Percentiles rank a stretch among this genome's conserved stretches.
phyloP scores from a whole-genome alignment of 345 rosid species.

The Eucalyptus victrix region DNA sequence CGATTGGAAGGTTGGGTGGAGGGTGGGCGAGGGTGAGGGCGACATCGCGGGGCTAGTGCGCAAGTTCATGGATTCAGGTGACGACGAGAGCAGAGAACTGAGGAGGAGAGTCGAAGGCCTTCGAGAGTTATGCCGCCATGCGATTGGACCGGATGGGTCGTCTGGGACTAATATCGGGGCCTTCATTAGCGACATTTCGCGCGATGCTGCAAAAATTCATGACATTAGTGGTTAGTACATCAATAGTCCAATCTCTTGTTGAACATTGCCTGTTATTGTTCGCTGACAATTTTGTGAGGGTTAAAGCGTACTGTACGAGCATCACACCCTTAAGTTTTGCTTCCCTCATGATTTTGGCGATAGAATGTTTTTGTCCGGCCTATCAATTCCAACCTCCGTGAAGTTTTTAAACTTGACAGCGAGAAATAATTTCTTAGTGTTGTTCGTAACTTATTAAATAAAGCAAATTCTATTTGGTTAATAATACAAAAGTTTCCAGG shows the following conservation, averaged over 20 bases:
- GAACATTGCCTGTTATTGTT: neutral
- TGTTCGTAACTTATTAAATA: neutral
- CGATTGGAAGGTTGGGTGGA: conserved; percentile 30
- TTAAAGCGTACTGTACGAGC: neutral
- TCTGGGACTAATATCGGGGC: neutral
- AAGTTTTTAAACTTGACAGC: neutral
- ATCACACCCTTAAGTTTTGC: neutral
- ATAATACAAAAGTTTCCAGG: neutral
- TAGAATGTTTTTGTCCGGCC: neutral
- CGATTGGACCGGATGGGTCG: conserved; percentile 8
- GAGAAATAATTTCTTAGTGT: neutral
- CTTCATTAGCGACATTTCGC: neutral
- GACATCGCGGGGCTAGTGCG: conserved; percentile 1
- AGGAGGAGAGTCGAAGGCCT: conserved; percentile 2
- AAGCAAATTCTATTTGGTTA: neutral
- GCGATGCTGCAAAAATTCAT: neutral
- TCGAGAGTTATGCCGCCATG: neutral
- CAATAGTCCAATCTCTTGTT: neutral
- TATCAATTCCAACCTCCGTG: neutral
- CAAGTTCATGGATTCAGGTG: conserved; percentile 3
- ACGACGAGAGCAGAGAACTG: neutral
- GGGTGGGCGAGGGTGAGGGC: neutral
- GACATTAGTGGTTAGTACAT: neutral
- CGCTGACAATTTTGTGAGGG: neutral
- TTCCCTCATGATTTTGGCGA: neutral